Evolutionary conservation across 1,284 basidiomycete genomes (phyloP), one percentile per base, ranked within the genome.

Genomic region (Marasmius tenuissimus): DNA sequence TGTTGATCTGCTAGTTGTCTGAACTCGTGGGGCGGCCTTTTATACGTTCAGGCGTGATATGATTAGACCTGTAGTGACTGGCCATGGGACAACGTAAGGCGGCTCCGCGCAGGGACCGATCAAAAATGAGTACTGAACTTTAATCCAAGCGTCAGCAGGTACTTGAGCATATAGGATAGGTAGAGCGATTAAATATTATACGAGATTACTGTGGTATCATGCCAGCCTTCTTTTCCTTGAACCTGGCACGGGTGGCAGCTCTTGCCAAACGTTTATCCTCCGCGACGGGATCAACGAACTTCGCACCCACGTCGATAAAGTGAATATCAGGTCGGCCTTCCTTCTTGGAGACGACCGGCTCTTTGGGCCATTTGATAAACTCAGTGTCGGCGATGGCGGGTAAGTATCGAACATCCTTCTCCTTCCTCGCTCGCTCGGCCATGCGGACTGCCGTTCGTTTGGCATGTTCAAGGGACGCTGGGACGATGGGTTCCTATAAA

Each of bases 271-370:
- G 79, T 61, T 79, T 78, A 55, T 79, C 65, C 11, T 78, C 79
- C 58, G 85, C 84, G 49, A 81, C 78, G 16, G 81, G 73, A 59
- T 90, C 80, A 55, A 91, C 70, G 69, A 88, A 91, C 68, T 85
- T 83, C 42, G 82, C 82, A 1, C 89, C 89, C 7, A 91, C 83
- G 67, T 92, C 89, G 16, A 87, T 74, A 67, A 92, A 90, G 67
- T 81, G 80, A 48, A 88, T 76, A 0, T 80, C 69, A 12, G 86
- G 79, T 47, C 85, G 81, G 20, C 82, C 82, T 5, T 69, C 63
- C 39, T 75, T 71, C 57, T 72, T 64, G 62, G 76, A 63, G 59
- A 79, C 72, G 18, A 78, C 67, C 60, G 78, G 74, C 22, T 74
- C 64, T 51, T 72, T 75, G 1, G 74, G 75, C 35, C 74, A 74